These are phyloP conservation scores for Silene uniflora DNA, from an alignment of 148 eudicot species.

Conservation along the genomic window DNA sequence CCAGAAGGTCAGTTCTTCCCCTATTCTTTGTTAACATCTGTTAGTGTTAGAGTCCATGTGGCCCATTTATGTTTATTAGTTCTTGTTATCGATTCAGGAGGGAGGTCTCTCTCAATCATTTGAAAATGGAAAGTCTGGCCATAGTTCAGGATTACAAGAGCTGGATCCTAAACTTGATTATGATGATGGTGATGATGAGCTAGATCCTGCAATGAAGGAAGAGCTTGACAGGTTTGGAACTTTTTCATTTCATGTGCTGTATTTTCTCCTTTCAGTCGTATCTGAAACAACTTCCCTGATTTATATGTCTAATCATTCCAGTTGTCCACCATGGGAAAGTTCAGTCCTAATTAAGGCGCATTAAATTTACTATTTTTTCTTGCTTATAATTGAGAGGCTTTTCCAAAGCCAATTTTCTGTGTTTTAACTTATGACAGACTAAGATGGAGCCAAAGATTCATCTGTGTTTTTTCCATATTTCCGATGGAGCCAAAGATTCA, in stretches of 20 bases:
- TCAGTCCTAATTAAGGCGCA: background rate
- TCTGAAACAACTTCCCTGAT: background rate
- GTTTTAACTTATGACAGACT: background rate
- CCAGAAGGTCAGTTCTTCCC: constrained; percentile 21
- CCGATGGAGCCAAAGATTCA: too few species aligned
- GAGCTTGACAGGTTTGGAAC: constrained; percentile 64
- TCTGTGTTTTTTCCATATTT: too few species aligned
- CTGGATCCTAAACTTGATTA: constrained; percentile 46
- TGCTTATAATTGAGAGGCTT: background rate
- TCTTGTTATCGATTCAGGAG: constrained; percentile 27
- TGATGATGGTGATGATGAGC: constrained; percentile 73
- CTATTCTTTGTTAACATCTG: background rate
- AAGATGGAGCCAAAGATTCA: too few species aligned
- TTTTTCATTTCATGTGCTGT: background rate
- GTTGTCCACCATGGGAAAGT: background rate
- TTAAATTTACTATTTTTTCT: background rate
- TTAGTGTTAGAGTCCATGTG: background rate
- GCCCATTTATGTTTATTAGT: background rate
- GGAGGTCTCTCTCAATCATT: constrained; percentile 27
- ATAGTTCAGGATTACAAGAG: constrained; percentile 37
- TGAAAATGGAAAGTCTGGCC: constrained; percentile 33
- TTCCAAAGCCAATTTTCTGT: background rate
- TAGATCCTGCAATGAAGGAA: constrained; percentile 85
- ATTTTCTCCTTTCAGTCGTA: background rate
- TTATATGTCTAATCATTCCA: background rate